Evolutionary conservation across 148 eudicot genomes (phyloP), one percentile per base, ranked within the genome.

Genomic region (Amaranthus cruentus): DNA sequence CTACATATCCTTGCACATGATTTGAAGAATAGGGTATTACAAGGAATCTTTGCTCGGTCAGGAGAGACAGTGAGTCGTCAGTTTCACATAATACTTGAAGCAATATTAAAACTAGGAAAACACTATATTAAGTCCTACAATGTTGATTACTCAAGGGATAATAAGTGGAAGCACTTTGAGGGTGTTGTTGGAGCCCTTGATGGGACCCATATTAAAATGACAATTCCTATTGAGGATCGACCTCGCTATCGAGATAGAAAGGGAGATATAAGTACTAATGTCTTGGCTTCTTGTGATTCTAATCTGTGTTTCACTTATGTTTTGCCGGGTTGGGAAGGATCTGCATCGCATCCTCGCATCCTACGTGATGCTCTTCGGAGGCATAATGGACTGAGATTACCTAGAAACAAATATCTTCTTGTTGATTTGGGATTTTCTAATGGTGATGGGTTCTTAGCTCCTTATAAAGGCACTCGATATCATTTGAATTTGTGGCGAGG

Each of bases 181-280:
- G 63, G 42, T n/a, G 42, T 15, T 15, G 63, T 55, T 55, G 58
- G 58, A 7, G 58, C 58, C 3, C 58, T 55, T 55, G 58, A 55
- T 55, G 58, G 58, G 4, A 55, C 11, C 11, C 58, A 55, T 14
- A 55, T 55, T 55, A 55, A 55, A 55, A 65, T 12, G 67, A 63
- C 67, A 9, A 49, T 63, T n/a, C 67, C 67, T 44, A 11, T 63
- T 42, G 67, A 63, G 14, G 67, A 63, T 63, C 67, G 67, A 42
- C 5, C 48, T 63, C 46, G 67, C 51, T 65, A 65, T 65, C 15
- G 51, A 5, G 52, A 65, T 65, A 65, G 68, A 47, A 65, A 44
- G 6, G 67, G 67, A 4, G 9, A 58, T 10, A 7, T 58, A 14
- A 58, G 64, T 60, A 44, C 38, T 28, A 28, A 28, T 28, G 38